Conservation (phyloP, 139 green algal species). For the Volvox reticuliferus region DNA sequence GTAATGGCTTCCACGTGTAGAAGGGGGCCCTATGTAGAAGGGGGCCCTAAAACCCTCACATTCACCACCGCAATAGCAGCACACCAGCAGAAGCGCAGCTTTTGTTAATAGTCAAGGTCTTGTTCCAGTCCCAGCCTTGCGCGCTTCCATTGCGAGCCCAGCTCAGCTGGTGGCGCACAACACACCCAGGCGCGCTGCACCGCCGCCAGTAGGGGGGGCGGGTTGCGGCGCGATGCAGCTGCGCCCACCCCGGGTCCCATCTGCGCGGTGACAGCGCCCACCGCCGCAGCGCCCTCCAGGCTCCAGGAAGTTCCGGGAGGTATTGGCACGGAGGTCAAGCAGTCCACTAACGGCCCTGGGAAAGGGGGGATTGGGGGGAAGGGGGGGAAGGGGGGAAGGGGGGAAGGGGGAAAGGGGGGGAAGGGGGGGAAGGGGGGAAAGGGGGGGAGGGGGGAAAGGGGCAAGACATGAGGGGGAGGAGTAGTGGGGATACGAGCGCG, state of each 20-base stretch:
- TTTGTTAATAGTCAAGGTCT: constrained; percentile 31
- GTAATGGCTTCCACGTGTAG: no score
- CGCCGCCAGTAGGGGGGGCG: constrained; percentile 32
- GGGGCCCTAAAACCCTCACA: no score
- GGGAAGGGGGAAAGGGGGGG: not conserved
- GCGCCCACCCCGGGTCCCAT: constrained; percentile 31
- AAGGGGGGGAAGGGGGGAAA: not conserved
- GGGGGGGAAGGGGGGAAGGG: not conserved
- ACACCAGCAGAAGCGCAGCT: not conserved
- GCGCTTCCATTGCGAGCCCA: constrained; percentile 17
- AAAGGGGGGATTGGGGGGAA: no score
- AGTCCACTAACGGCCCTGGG: constrained; percentile 16
- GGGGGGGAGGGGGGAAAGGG: not conserved
- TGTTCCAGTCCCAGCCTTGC: constrained; percentile 26
- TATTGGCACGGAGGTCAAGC: constrained; percentile 17
- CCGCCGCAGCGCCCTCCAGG: constrained; percentile 24
- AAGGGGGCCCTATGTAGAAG: no score
- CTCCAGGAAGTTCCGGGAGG: constrained; percentile 6
- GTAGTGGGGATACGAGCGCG: no score
- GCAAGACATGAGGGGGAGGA: no score
- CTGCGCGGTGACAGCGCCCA: constrained; percentile 13
- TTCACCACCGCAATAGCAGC: no score
- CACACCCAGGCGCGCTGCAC: constrained; percentile 43
- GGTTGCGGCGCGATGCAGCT: not conserved
- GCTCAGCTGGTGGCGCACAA: constrained; percentile 20